Conservation (phyloP, 352 stramenopile genomes). For the Phytophthora citrophthora region DNA sequence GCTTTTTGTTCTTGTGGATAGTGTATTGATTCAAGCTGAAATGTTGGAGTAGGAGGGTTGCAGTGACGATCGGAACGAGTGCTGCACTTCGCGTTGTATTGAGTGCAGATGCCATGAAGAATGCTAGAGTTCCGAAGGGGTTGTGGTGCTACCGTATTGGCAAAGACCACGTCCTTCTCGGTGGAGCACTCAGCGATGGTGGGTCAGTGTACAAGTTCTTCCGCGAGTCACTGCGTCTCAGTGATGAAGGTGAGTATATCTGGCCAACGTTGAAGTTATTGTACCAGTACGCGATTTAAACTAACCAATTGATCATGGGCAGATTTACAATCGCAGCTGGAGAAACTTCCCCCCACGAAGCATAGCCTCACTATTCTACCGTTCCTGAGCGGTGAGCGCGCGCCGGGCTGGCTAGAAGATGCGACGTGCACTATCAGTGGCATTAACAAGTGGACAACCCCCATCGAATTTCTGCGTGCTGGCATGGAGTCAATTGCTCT, state of each 20-base stretch:
- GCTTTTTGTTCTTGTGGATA: not conserved
- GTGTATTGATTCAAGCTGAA: conserved; percentile 7
- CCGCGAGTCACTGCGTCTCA: conserved; percentile 69
- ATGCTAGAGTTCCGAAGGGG: conserved; percentile 82
- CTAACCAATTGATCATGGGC: not conserved
- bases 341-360: conserved; percentile 56
- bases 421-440: conserved; percentile 91
- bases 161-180: conserved; percentile 85
- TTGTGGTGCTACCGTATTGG: conserved; percentile 96
- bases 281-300: not conserved
- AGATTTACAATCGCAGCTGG: conserved; percentile 39
- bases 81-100: conserved; percentile 93
- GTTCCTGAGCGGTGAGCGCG: conserved; percentile 93
- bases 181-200: conserved; percentile 96
- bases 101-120: conserved; percentile 45
- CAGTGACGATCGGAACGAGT: conserved; percentile 95
- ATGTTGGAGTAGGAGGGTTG: conserved; percentile 71
- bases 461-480: conserved; percentile 89
- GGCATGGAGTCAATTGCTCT: conserved; percentile 93
- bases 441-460: conserved; percentile 91
- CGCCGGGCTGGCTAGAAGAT: conserved; percentile 92
- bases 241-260: conserved; percentile 42
- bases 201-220: conserved; percentile 95
- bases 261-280: conserved; percentile 1
- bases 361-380: conserved; percentile 90